Conservation (phyloP, 202 grass and related monocot species). For the Hordeum pubiflorum region DNA sequence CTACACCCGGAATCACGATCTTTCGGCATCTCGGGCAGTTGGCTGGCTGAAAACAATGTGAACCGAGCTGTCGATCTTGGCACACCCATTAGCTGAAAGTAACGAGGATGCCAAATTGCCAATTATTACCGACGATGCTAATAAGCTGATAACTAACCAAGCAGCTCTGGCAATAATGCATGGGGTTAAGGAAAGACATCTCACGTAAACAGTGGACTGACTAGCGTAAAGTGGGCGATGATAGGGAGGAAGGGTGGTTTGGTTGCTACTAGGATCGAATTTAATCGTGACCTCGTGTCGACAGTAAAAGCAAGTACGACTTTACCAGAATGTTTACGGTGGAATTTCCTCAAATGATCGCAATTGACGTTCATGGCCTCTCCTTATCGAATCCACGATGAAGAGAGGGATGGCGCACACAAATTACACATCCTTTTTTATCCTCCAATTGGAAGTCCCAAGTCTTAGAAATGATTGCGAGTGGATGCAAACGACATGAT, state of each 20-base stretch:
- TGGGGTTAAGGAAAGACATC: neutral
- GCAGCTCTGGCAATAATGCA: neutral
- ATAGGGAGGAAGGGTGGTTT: neutral
- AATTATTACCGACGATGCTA: neutral
- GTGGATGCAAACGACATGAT: too few relatives aligned
- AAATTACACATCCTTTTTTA: neutral
- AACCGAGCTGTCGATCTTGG: neutral
- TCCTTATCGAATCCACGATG: neutral
- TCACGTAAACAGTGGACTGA: neutral
- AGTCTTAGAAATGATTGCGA: too few relatives aligned
- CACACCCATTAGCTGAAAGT: neutral
- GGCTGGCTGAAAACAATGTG: conserved; percentile 6
- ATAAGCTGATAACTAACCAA: neutral
- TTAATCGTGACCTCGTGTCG: conserved; percentile 16
- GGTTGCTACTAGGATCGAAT: too few relatives aligned
- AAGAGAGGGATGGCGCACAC: neutral
- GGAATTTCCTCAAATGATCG: neutral
- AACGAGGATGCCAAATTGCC: neutral
- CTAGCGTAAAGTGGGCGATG: neutral
- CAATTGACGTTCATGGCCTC: neutral
- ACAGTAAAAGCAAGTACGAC: neutral
- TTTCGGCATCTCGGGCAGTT: neutral
- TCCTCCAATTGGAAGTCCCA: neutral
- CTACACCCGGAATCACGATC: neutral
- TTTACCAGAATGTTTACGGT: neutral